Conservation (phyloP, 2,329 filamentous ascomycete genomes). For the Aureobasidium sp. region DNA sequence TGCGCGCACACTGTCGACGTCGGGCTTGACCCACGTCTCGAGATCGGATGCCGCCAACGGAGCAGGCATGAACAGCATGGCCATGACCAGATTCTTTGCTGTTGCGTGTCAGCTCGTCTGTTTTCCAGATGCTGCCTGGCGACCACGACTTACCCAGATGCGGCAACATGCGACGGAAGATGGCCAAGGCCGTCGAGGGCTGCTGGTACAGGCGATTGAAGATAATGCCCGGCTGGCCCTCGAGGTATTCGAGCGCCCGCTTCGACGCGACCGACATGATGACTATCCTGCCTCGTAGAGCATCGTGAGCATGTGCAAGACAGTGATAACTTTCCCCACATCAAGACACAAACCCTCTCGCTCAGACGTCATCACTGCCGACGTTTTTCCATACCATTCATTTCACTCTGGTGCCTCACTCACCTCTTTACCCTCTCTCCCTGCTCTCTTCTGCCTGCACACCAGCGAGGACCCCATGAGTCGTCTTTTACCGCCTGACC, state of each 20-base stretch:
- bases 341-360: not conserved
- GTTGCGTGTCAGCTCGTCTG: constrained; percentile 10
- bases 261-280: constrained; percentile 50
- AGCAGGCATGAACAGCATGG: constrained; percentile 80
- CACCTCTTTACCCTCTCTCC: not conserved
- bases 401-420: not conserved
- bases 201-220: constrained; percentile 92
- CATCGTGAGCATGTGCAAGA: constrained; percentile 7
- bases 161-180: constrained; percentile 95
- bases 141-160: constrained; percentile 59
- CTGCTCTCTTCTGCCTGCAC: not conserved
- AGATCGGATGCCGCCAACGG: constrained; percentile 75
- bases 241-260: constrained; percentile 79
- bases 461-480: not conserved
- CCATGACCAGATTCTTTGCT: constrained; percentile 96
- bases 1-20: constrained; percentile 40
- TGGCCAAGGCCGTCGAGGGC: constrained; percentile 88
- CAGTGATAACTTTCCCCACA: not conserved
- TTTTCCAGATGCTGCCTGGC: not conserved
- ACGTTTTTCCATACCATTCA: not conserved
- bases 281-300: constrained; percentile 5
- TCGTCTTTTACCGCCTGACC: not conserved
- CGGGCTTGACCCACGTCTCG: constrained; percentile 75
- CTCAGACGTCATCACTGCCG: not conserved
- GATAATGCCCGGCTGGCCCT: constrained; percentile 80